phyloP scores from a whole-genome alignment of 805 yeast genomes.

The Blastobotrys chiropterorum region DNA sequence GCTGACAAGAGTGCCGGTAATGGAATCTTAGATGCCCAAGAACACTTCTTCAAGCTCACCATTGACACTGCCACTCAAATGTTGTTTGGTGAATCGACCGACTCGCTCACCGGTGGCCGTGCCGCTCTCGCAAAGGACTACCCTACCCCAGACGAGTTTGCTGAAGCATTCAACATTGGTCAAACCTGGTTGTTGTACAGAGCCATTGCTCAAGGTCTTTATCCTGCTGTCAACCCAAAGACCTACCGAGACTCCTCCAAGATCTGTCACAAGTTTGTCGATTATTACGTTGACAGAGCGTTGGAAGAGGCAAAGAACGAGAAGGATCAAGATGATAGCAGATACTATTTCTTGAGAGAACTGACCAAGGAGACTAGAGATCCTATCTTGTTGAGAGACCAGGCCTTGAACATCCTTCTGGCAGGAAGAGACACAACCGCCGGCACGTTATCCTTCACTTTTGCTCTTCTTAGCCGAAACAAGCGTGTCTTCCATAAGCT shows the following conservation, averaged over 20 bases:
- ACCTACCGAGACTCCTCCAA: slow-evolving; percentile 30
- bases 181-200: slow-evolving; percentile 9
- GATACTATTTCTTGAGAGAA: slow-evolving; percentile 41
- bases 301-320: slow-evolving; percentile 20
- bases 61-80: slow-evolving; percentile 34
- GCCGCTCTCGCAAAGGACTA: background rate
- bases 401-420: slow-evolving; percentile 42
- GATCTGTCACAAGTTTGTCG: slow-evolving; percentile 32
- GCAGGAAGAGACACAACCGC: slow-evolving; percentile 54
- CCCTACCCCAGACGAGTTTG: slow-evolving; percentile 17
- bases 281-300: slow-evolving; percentile 38
- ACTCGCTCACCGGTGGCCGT: slow-evolving; percentile 16
- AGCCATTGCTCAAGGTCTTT: slow-evolving; percentile 16
- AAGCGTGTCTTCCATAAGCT: slow-evolving; percentile 26
- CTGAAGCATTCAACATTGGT: slow-evolving; percentile 21
- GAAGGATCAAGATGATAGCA: slow-evolving; percentile 30
- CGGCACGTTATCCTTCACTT: slow-evolving; percentile 39
- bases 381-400: slow-evolving; percentile 42
- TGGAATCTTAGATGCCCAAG: slow-evolving; percentile 24
- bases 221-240: slow-evolving; percentile 15
- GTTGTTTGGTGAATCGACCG: slow-evolving; percentile 29
- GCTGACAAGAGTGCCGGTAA: background rate
- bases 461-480: slow-evolving; percentile 40
- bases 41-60: slow-evolving; percentile 27
- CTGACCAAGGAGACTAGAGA: slow-evolving; percentile 43